Evolutionary conservation across 2,329 filamentous ascomycete genomes (phyloP).

Genomic region (Plenodomus tracheiphilus): DNA sequence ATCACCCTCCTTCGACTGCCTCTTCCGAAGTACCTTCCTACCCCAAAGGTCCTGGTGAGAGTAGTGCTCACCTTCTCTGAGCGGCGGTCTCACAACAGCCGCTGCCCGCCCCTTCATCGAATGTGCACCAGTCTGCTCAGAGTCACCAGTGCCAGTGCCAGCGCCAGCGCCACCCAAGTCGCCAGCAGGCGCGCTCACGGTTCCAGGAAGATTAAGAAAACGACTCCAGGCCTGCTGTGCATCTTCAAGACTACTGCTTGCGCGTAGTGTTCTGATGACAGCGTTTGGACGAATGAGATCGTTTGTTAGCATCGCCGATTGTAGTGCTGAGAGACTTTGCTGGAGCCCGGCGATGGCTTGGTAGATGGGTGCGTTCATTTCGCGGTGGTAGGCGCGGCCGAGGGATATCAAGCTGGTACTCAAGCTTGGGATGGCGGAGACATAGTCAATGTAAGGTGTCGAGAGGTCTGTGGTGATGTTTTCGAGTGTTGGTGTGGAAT

Average conservation of each 20-base stretch:
- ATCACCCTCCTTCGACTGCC: not conserved
- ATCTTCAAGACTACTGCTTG: slow-evolving; percentile 35
- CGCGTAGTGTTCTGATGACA: slow-evolving; percentile 42
- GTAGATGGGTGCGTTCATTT: slow-evolving; percentile 42
- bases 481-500: slow-evolving; percentile 12
- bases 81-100: slow-evolving; percentile 7
- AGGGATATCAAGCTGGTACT: slow-evolving; percentile 33
- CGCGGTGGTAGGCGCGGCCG: slow-evolving; percentile 41
- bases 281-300: slow-evolving; percentile 29
- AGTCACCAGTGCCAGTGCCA: not conserved
- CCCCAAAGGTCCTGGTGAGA: slow-evolving; percentile 38
- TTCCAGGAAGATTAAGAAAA: slow-evolving; percentile 37
- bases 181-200: not conserved
- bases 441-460: slow-evolving; percentile 34
- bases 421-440: slow-evolving; percentile 32
- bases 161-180: not conserved
- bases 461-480: slow-evolving; percentile 24
- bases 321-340: slow-evolving; percentile 34
- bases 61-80: slow-evolving; percentile 18
- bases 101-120: not conserved
- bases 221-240: slow-evolving; percentile 38
- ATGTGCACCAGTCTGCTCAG: not conserved
- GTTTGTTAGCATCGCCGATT: slow-evolving; percentile 30
- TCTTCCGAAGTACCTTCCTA: slow-evolving; percentile 1
- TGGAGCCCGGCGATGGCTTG: slow-evolving; percentile 36